Percentiles rank a stretch among this genome's conserved stretches.
These are phyloP conservation scores for Rhodotorula graminis DNA, from an alignment of 768 basidiomycete species.

Conservation along the genomic window DNA sequence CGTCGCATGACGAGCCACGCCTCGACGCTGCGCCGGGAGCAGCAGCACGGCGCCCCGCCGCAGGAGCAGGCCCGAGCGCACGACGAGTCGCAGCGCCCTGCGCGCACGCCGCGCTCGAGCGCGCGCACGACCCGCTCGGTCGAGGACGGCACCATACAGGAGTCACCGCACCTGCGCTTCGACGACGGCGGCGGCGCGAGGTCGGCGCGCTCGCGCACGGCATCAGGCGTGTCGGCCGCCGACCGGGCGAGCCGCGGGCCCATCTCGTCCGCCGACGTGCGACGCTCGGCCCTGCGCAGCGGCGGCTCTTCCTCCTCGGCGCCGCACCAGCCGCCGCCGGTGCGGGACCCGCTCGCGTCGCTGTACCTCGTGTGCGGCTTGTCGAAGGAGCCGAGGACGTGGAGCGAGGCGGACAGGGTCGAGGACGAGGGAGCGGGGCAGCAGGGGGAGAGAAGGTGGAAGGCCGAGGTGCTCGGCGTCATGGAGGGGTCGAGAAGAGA, in stretches of 20 bases:
- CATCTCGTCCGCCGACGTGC: constrained; percentile 1
- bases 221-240: not conserved
- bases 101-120: not conserved
- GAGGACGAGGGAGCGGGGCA: constrained; percentile 65
- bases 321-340: too few species aligned
- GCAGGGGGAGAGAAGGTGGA: constrained; percentile 81
- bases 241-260: not conserved
- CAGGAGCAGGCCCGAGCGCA: too few species aligned
- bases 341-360: constrained; percentile 37
- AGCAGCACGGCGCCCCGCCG: too few species aligned
- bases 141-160: too few species aligned
- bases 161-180: not conserved
- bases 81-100: not conserved
- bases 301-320: not conserved
- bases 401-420: constrained; percentile 70
- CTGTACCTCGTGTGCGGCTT: constrained; percentile 56
- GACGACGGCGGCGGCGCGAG: too few species aligned
- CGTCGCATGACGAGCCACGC: not conserved
- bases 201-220: not conserved
- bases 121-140: not conserved
- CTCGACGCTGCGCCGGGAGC: not conserved
- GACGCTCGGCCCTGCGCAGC: not conserved
- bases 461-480: constrained; percentile 83
- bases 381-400: constrained; percentile 80
- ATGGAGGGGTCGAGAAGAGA: constrained; percentile 78